These are phyloP conservation scores for Arabis alpina DNA, from an alignment of 345 rosid species.

Conservation along the genomic window DNA sequence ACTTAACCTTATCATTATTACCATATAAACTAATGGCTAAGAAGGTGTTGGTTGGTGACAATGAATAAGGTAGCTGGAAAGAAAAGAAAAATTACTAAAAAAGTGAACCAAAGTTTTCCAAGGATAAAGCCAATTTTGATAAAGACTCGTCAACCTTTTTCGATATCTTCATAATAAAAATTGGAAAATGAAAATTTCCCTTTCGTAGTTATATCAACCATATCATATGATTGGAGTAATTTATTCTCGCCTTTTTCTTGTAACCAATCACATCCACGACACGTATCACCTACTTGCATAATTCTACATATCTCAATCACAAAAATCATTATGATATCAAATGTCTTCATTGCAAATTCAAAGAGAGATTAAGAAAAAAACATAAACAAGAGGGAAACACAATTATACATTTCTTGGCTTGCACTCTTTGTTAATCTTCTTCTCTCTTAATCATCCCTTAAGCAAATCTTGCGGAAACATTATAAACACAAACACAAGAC, in stretches of 20 bases:
- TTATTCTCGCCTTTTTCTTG: background rate
- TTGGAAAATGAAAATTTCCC: constrained; percentile 22
- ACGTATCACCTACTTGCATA: constrained; percentile 31
- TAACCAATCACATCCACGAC: constrained; percentile 28
- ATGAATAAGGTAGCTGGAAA: constrained; percentile 33
- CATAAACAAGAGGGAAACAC: constrained; percentile 43
- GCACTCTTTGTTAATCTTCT: constrained; percentile 40
- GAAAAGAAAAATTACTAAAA: constrained; percentile 15
- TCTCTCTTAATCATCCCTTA: constrained; percentile 21
- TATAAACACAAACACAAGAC: constrained; percentile 42
- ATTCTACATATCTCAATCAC: constrained; percentile 1
- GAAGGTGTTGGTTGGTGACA: constrained; percentile 38
- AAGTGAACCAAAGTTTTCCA: constrained; percentile 30
- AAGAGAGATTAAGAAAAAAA: constrained; percentile 28
- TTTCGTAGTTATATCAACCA: too few relatives aligned
- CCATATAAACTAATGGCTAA: constrained; percentile 5
- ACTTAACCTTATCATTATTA: background rate
- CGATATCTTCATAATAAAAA: constrained; percentile 1
- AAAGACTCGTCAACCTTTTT: constrained; percentile 33
- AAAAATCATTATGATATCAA: constrained; percentile 20
- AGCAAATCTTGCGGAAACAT: constrained; percentile 40
- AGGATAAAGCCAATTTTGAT: constrained; percentile 36
- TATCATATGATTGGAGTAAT: constrained; percentile 34
- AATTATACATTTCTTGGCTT: constrained; percentile 40
- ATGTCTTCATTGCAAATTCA: constrained; percentile 39